These are phyloP conservation scores for Penicillium polonicum DNA, from an alignment of 2,329 filamentous ascomycete genomes.

Conservation along the genomic window DNA sequence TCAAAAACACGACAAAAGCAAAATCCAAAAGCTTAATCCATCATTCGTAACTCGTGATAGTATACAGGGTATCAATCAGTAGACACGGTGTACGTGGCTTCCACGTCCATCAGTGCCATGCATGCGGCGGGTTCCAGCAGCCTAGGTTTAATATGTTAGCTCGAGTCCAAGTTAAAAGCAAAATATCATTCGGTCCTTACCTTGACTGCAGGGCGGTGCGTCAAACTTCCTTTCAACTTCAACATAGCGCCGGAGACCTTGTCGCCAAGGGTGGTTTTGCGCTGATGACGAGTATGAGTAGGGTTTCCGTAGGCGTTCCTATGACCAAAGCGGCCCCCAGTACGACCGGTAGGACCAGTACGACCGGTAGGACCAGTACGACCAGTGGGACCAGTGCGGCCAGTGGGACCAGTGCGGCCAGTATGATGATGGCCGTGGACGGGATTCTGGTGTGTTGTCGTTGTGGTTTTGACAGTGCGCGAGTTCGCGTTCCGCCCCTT, in stretches of 20 bases:
- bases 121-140: constrained; percentile 72
- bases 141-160: constrained; percentile 45
- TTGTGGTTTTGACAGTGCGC: constrained; percentile 40
- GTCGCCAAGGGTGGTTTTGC: constrained; percentile 68
- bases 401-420: constrained; percentile 23
- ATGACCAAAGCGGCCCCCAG: background rate
- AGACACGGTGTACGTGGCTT: constrained; percentile 28
- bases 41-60: constrained; percentile 2
- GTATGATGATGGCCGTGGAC: background rate
- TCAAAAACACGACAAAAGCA: background rate
- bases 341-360: constrained; percentile 24
- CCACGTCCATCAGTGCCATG: constrained; percentile 70
- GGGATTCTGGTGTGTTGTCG: constrained; percentile 36
- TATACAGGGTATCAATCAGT: constrained; percentile 17
- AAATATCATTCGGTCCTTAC: constrained; percentile 28
- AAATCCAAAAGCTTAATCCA: background rate
- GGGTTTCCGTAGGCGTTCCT: constrained; percentile 9
- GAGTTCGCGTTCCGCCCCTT: constrained; percentile 40
- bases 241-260: constrained; percentile 75
- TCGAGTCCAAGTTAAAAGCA: background rate
- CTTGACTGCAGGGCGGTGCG: constrained; percentile 68
- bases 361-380: background rate
- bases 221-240: constrained; percentile 70
- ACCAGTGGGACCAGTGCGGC: constrained; percentile 24
- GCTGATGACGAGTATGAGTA: constrained; percentile 58